Percentiles rank a stretch among this genome's conserved stretches.
phyloP scores from a whole-genome alignment of 441 rosid species.

The Kokia cookei region DNA sequence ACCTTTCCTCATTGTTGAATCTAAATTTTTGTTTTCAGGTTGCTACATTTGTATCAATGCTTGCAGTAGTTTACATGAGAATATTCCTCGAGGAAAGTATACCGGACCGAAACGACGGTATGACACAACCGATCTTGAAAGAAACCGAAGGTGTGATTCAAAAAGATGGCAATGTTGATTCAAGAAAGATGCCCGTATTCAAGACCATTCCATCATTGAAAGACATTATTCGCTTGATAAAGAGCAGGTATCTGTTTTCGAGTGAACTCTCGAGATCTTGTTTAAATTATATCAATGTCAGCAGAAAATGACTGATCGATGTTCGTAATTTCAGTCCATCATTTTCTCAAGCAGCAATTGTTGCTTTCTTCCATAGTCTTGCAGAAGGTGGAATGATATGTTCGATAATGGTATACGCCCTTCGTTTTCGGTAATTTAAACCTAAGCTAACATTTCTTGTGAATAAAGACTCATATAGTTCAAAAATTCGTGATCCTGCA shows the following conservation, averaged over 20 bases:
- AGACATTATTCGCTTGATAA: slow-evolving; percentile 48
- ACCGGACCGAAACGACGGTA: slow-evolving; percentile 9
- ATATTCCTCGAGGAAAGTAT: slow-evolving; percentile 56
- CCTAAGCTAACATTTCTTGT: neutral
- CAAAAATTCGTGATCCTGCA: slow-evolving; percentile 22
- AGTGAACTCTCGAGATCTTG: too few species aligned
- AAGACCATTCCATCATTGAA: slow-evolving; percentile 37
- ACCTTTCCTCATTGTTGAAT: neutral
- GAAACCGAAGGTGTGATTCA: slow-evolving; percentile 18
- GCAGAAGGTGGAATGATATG: slow-evolving; percentile 62
- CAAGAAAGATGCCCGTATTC: slow-evolving; percentile 6
- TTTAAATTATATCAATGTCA: too few species aligned
- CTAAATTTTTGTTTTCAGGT: slow-evolving; percentile 25
- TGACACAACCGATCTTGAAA: slow-evolving; percentile 48
- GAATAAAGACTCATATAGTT: neutral
- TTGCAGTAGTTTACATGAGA: slow-evolving; percentile 72
- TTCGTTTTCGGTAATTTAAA: neutral
- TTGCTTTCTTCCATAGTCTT: slow-evolving; percentile 69
- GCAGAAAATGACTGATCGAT: neutral
- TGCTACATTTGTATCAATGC: slow-evolving; percentile 48
- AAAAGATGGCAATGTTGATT: slow-evolving; percentile 18
- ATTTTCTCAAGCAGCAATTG: slow-evolving; percentile 61
- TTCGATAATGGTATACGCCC: slow-evolving; percentile 42
- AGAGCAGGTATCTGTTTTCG: slow-evolving; percentile 40
- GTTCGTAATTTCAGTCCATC: slow-evolving; percentile 39